phyloP scores from a whole-genome alignment of 345 rosid genomes.

The Sapria himalayana region DNA sequence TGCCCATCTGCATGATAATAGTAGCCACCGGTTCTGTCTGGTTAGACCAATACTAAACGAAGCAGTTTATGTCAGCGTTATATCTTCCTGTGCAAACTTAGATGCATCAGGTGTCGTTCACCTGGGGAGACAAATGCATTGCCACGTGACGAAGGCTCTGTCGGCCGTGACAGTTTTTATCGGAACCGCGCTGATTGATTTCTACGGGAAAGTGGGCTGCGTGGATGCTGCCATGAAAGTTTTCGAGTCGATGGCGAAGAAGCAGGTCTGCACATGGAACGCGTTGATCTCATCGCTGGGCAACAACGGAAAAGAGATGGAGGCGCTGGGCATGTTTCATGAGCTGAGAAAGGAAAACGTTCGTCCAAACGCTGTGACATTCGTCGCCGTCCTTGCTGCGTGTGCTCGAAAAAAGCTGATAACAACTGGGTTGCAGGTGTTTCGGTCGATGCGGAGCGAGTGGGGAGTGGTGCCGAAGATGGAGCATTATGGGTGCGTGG shows the following conservation, averaged over 20 bases:
- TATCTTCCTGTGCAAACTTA: conserved; percentile 41
- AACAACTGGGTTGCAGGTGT: conserved; percentile 26
- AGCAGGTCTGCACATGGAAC: conserved; percentile 41
- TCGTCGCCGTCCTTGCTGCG: conserved; percentile 37
- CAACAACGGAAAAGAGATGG: conserved; percentile 23
- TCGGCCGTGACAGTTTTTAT: conserved; percentile 13
- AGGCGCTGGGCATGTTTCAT: conserved; percentile 37
- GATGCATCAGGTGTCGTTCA: conserved; percentile 18
- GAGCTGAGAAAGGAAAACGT: conserved; percentile 19
- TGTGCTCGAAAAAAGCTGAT: conserved; percentile 39
- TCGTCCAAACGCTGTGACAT: conserved; percentile 37
- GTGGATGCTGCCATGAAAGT: conserved; percentile 15
- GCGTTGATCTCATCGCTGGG: conserved; percentile 44
- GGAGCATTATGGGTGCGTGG: conserved; percentile 61
- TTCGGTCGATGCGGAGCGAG: conserved; percentile 15
- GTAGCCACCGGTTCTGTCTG: no score
- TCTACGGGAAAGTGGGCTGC: conserved; percentile 42
- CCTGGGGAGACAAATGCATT: conserved; percentile 48
- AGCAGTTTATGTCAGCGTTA: conserved; percentile 37
- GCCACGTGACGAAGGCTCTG: conserved; percentile 23
- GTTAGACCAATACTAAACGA: conserved; percentile 42
- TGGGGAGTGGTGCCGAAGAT: conserved; percentile 27
- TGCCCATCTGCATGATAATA: conserved; percentile 3
- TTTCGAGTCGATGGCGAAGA: conserved; percentile 16
- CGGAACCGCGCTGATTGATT: conserved; percentile 43